Percentiles rank a stretch among this genome's conserved stretches.
Evolutionary conservation across 2,329 filamentous ascomycete genomes (phyloP).

Genomic region (Pseudogymnoascus sp.): DNA sequence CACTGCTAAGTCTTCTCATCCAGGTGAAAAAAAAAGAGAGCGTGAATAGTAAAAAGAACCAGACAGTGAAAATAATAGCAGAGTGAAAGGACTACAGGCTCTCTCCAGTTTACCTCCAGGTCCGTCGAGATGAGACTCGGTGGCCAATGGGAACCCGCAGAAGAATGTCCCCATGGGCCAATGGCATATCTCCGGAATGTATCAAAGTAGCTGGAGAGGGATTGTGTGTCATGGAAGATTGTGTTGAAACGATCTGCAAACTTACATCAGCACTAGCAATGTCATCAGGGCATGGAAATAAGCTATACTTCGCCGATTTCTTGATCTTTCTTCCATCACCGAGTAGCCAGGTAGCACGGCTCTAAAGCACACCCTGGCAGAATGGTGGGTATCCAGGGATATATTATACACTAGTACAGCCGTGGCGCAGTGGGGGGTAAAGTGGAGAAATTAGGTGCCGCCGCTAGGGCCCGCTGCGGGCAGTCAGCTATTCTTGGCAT

Average conservation of each 20-base stretch:
- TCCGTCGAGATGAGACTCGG: background rate
- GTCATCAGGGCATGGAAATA: background rate
- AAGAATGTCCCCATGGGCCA: background rate
- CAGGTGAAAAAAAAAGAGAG: background rate
- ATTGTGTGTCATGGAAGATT: background rate
- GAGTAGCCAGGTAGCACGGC: background rate
- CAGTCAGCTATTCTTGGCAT: background rate
- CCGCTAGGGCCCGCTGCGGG: background rate
- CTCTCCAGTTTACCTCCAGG: background rate
- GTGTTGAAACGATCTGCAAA: background rate
- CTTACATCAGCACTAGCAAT: constrained; percentile 5
- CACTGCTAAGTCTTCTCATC: background rate
- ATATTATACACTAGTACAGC: background rate
- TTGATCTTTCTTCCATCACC: background rate
- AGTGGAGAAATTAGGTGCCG: background rate
- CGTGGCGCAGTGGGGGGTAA: background rate
- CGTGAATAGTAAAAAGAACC: background rate
- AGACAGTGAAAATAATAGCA: background rate
- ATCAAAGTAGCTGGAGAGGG: background rate
- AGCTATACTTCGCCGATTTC: background rate
- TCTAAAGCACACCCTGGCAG: background rate
- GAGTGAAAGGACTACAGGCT: background rate
- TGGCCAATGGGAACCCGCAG: background rate
- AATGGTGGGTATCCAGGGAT: background rate
- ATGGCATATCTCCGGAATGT: background rate